phyloP scores from a whole-genome alignment of 768 basidiomycete species.

The Xerocomellus amylosporus region DNA sequence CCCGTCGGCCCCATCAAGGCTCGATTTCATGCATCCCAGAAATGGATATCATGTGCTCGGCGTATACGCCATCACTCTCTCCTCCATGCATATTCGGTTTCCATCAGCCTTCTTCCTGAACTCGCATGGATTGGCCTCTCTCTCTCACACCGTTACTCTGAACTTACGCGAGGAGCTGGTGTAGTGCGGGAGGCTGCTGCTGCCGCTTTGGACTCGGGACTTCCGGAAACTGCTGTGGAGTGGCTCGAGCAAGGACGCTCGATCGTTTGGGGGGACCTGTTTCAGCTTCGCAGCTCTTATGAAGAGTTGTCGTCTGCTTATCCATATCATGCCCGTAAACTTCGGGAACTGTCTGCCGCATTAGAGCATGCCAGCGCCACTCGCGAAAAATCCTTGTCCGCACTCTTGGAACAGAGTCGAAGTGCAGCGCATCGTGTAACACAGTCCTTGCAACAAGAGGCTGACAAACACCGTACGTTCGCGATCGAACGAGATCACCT shows the following conservation, averaged over 20 bases:
- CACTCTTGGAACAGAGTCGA: not conserved
- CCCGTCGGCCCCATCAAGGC: too few species aligned
- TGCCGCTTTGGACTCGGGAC: not conserved
- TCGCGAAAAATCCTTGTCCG: not conserved
- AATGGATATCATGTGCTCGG: too few species aligned
- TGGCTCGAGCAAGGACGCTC: conserved; percentile 15
- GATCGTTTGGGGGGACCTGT: not conserved
- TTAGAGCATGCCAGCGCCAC: not conserved
- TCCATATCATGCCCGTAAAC: conserved; percentile 1
- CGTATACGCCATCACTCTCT: too few species aligned
- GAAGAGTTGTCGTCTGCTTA: conserved; percentile 2
- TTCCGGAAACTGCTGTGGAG: not conserved
- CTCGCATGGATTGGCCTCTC: too few species aligned
- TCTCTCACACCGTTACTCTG: too few species aligned
- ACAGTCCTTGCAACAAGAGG: not conserved
- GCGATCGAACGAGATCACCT: not conserved
- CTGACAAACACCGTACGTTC: not conserved
- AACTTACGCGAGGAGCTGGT: not conserved
- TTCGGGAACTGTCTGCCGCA: not conserved
- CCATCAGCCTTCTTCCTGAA: too few species aligned
- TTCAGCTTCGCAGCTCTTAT: not conserved
- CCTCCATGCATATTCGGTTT: too few species aligned
- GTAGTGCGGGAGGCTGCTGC: not conserved
- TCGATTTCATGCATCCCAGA: too few species aligned
- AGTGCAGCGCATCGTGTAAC: not conserved